Base-by-base conservation (phyloP, 2,329 filamentous ascomycete species). In the Ascochyta viciae-villosae region DNA sequence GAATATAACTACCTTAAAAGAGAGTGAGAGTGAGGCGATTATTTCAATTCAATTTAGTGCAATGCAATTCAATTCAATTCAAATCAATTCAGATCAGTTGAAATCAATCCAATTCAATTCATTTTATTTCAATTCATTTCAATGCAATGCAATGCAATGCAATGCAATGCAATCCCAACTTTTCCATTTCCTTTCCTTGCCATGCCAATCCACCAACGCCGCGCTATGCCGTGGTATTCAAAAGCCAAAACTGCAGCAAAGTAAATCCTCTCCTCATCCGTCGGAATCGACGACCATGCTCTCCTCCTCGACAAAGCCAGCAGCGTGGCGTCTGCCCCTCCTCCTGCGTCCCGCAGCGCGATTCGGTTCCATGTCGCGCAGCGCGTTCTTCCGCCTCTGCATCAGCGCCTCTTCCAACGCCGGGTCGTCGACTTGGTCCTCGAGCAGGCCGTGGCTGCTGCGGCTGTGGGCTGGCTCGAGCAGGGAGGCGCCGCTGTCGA, bases 271-370 rank as follows among this genome's bases (percentile, higher is more conserved):
- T 45, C 41, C 45, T 29, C 29, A 41, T 6, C 15, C 53, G 22
- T 51, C 53, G 8, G 47, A 56, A 13, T 86, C 84, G 55, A 82
- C 84, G 76, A 87, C 81, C 73, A 84, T 80, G 60, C 78, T 74
- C 58, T 78, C 60, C 49, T 76, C 54, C 68, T 77, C 55, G 72
- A 78, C 67, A 75, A 81, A 26, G 74, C 81, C 72, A 78, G 73
- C 85, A 2, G 64, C 64, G 31, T 64, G 58, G 80, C 57, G 78
- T 77, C 62, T 78, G 67, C 40, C 78, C 75, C 67, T 82, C 58
- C 85, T 84, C 51, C 78, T 66, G 37, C 81, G 78, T 6, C 79
- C 76, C 64, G 88, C 86, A 52, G 87, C 86, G 74, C 15, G 74
- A 72, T 64, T 82, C 34, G 70, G 70, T 43, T 74, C 45, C 73